Evolutionary conservation across 305 asterid genomes (phyloP).

Genomic region (Rubia occidens): DNA sequence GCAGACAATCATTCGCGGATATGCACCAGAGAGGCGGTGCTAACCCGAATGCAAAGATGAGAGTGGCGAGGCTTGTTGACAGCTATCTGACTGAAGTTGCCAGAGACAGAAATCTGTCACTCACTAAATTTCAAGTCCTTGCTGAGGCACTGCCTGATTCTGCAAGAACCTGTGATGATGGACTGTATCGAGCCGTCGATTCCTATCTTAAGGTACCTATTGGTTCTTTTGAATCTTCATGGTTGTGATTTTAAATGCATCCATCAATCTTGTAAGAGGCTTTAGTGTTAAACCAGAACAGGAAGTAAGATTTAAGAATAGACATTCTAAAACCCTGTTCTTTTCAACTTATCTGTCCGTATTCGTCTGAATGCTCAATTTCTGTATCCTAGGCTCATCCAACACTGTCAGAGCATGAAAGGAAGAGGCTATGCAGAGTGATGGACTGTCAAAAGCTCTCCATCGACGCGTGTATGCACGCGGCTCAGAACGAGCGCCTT

Average conservation of each 20-base stretch:
- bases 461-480: constrained; percentile 88
- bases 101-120: constrained; percentile 56
- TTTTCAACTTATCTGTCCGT: too few relatives aligned
- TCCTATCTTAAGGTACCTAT: constrained; percentile 75
- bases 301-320: too few relatives aligned
- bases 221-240: background rate
- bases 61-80: constrained; percentile 80
- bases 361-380: background rate
- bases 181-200: constrained; percentile 76
- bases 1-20: constrained; percentile 46
- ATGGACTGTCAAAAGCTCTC: constrained; percentile 97
- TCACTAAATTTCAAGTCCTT: constrained; percentile 73
- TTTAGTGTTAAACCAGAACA: too few relatives aligned
- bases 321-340: too few relatives aligned
- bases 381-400: constrained; percentile 67
- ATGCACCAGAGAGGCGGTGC: constrained; percentile 32
- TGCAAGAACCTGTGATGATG: constrained; percentile 82
- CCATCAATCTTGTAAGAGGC: too few relatives aligned
- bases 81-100: constrained; percentile 84
- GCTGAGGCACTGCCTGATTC: constrained; percentile 87
- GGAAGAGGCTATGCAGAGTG: constrained; percentile 85
- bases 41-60: constrained; percentile 57
- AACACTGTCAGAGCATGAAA: constrained; percentile 70
- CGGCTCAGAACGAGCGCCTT: constrained; percentile 87
- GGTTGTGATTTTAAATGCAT: too few relatives aligned